Percentiles rank a stretch among this genome's conserved stretches.
Conservation (phyloP, 2,329 filamentous ascomycete species). For the Pseudogymnoascus sp. region DNA sequence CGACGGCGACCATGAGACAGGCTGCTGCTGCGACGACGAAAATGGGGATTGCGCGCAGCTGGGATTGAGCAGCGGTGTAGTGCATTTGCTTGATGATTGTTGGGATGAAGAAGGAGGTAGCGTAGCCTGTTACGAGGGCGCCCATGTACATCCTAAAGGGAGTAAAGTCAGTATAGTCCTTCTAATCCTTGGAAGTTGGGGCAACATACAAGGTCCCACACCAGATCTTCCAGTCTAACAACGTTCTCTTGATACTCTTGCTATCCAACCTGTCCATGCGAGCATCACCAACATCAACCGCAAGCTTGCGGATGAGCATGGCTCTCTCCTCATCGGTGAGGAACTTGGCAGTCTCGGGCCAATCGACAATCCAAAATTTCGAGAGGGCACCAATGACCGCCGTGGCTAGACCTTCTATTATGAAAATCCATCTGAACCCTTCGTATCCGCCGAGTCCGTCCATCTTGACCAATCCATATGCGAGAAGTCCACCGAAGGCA, state of each 20-base stretch:
- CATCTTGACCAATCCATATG: constrained; percentile 41
- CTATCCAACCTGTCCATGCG: constrained; percentile 26
- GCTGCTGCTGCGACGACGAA: constrained; percentile 29
- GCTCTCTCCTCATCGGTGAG: constrained; percentile 36
- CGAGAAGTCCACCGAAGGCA: constrained; percentile 41
- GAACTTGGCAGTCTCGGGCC: constrained; percentile 40
- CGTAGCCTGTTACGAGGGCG: constrained; percentile 28
- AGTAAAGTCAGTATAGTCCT: neutral
- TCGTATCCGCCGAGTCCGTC: constrained; percentile 36
- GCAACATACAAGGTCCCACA: constrained; percentile 24
- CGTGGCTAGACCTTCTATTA: constrained; percentile 39
- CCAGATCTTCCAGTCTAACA: constrained; percentile 36
- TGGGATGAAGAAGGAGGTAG: constrained; percentile 35
- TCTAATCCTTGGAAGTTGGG: neutral
- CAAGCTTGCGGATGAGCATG: constrained; percentile 29
- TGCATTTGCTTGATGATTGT: constrained; percentile 37
- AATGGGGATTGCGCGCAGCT: constrained; percentile 34
- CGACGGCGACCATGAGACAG: constrained; percentile 28
- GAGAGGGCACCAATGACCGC: constrained; percentile 28
- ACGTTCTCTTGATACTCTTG: constrained; percentile 27
- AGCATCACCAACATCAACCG: constrained; percentile 24
- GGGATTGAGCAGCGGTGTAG: constrained; percentile 30
- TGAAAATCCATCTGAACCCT: constrained; percentile 44
- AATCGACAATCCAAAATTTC: constrained; percentile 43
- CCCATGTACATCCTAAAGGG: constrained; percentile 24